Conservation (phyloP, 2,329 filamentous ascomycete genomes). For the Epichloe baconii region DNA sequence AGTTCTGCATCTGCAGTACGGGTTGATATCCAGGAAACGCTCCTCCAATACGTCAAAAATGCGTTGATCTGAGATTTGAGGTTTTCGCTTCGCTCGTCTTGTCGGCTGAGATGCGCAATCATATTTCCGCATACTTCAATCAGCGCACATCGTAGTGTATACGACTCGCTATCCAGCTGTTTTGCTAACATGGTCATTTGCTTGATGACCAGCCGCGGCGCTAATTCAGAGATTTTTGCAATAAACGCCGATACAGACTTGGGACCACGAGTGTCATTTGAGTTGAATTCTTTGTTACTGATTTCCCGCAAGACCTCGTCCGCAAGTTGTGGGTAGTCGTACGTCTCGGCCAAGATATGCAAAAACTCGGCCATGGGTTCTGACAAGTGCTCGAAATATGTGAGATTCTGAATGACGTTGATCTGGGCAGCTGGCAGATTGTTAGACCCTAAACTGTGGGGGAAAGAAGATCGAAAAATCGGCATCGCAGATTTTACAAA, state of each 20-base stretch:
- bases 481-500: background rate
- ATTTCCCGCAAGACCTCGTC: slow-evolving; percentile 90
- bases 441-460: slow-evolving; percentile 13
- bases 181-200: slow-evolving; percentile 94
- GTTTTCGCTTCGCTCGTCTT: slow-evolving; percentile 83
- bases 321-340: slow-evolving; percentile 89
- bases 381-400: slow-evolving; percentile 96
- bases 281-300: slow-evolving; percentile 96
- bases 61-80: slow-evolving; percentile 91
- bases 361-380: slow-evolving; percentile 98
- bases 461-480: background rate
- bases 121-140: slow-evolving; percentile 97
- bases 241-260: slow-evolving; percentile 95
- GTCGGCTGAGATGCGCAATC: slow-evolving; percentile 77
- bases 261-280: slow-evolving; percentile 85
- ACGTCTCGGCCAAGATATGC: slow-evolving; percentile 90
- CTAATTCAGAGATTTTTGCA: slow-evolving; percentile 81
- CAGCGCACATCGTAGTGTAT: slow-evolving; percentile 82
- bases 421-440: slow-evolving; percentile 67
- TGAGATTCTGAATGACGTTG: slow-evolving; percentile 92
- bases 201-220: slow-evolving; percentile 85
- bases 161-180: slow-evolving; percentile 92
- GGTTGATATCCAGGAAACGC: slow-evolving; percentile 90
- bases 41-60: slow-evolving; percentile 97
- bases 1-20: slow-evolving; percentile 81